phyloP scores from a whole-genome alignment of 371 early-diverging fungal species.

The Lichtheimia ramosa region DNA sequence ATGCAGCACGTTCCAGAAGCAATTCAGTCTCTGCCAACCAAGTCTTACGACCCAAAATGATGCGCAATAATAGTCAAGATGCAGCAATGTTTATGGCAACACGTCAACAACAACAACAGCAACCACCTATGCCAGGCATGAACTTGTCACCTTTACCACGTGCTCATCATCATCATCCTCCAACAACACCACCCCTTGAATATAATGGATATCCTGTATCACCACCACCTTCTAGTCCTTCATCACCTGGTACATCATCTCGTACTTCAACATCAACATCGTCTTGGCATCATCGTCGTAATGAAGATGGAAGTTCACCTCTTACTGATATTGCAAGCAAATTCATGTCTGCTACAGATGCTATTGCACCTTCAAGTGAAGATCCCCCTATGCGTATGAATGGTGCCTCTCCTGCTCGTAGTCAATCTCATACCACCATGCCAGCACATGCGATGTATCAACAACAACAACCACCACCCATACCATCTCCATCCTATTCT shows the following conservation, averaged over 20 bases:
- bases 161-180: slow-evolving; percentile 11
- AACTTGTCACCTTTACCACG: slow-evolving; percentile 40
- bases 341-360: slow-evolving; percentile 31
- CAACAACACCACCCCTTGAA: slow-evolving; percentile 13
- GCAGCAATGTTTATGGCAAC: slow-evolving; percentile 10
- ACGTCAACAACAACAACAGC: background rate
- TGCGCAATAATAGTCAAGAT: slow-evolving; percentile 29
- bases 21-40: slow-evolving; percentile 34
- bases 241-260: slow-evolving; percentile 53
- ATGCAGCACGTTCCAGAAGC: slow-evolving; percentile 21
- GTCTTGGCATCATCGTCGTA: slow-evolving; percentile 12
- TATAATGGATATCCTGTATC: slow-evolving; percentile 51
- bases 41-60: slow-evolving; percentile 26
- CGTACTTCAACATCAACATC: slow-evolving; percentile 20
- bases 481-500: background rate
- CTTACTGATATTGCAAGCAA: slow-evolving; percentile 48
- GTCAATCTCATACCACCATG: slow-evolving; percentile 41
- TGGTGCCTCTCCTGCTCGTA: slow-evolving; percentile 28
- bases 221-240: slow-evolving; percentile 61
- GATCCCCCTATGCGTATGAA: slow-evolving; percentile 13
- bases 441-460: slow-evolving; percentile 23
- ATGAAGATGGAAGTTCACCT: slow-evolving; percentile 36
- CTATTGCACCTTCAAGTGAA: slow-evolving; percentile 13
- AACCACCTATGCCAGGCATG: slow-evolving; percentile 26
- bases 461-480: slow-evolving; percentile 11